These are phyloP conservation scores for Malus orientalis DNA, from an alignment of 306 rosid genomes.

Conservation along the genomic window DNA sequence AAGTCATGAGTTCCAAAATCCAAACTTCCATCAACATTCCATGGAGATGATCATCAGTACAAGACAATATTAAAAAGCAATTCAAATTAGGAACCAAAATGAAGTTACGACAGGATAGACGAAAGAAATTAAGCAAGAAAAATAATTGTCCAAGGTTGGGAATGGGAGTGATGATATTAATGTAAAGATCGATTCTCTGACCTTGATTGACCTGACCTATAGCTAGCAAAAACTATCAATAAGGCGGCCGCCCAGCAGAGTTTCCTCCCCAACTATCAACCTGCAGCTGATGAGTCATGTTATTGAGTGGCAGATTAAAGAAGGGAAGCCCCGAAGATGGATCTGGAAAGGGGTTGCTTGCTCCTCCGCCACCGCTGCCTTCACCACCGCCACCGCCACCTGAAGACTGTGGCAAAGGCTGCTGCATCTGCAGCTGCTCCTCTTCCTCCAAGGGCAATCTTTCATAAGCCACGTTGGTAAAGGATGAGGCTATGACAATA, in stretches of 20 bases:
- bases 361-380: slow-evolving; percentile 14
- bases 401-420: slow-evolving; percentile 42
- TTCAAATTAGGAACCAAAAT: not conserved
- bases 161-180: not conserved
- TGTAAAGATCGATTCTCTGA: slow-evolving; percentile 14
- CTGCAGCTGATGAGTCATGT: slow-evolving; percentile 58
- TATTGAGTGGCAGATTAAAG: slow-evolving; percentile 65
- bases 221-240: slow-evolving; percentile 21
- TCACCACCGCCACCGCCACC: slow-evolving; percentile 10
- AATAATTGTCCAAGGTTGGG: slow-evolving; percentile 1
- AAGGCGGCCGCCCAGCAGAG: slow-evolving; percentile 55
- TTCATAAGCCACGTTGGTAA: slow-evolving; percentile 88
- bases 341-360: slow-evolving; percentile 48
- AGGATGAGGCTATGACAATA: slow-evolving; percentile 81
- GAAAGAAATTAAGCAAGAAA: not conserved
- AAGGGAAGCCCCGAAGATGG: slow-evolving; percentile 72
- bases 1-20: not conserved
- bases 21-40: not conserved
- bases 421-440: slow-evolving; percentile 43
- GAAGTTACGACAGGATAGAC: not conserved
- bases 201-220: slow-evolving; percentile 17
- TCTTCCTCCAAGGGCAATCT: slow-evolving; percentile 85
- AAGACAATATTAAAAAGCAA: not conserved
- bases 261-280: slow-evolving; percentile 72
- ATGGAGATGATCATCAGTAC: not conserved